Conservation (phyloP, 2,329 filamentous ascomycete species). For the Aspergillus clavatus region DNA sequence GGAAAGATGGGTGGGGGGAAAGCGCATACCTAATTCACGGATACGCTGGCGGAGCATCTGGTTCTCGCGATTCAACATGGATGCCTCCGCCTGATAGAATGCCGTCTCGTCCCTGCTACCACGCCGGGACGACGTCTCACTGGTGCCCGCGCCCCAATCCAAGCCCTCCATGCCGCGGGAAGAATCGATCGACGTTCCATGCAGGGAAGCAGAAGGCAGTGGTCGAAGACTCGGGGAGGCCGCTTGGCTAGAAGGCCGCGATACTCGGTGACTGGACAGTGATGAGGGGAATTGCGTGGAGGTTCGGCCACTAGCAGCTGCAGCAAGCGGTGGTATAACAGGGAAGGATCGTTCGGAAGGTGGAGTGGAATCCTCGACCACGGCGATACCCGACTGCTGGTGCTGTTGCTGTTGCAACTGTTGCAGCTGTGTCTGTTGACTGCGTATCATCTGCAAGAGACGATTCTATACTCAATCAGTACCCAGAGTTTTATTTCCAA, state of each 20-base stretch:
- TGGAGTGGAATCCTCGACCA: conserved; percentile 43
- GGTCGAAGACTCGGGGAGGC: conserved; percentile 37
- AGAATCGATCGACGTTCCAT: conserved; percentile 12
- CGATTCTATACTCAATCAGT: conserved; percentile 37
- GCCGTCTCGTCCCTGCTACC: conserved; percentile 44
- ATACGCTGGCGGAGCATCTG: conserved; percentile 46
- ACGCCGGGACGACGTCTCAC: conserved; percentile 29
- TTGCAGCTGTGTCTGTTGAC: conserved; percentile 44
- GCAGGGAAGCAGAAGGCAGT: conserved; percentile 5
- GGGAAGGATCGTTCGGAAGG: conserved; percentile 43
- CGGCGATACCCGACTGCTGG: conserved; percentile 28
- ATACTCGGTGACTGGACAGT: conserved; percentile 32
- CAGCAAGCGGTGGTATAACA: conserved; percentile 24
- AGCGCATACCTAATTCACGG: conserved; percentile 40
- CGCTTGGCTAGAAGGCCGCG: conserved; percentile 33
- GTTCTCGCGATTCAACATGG: conserved; percentile 45
- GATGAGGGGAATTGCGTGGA: conserved; percentile 30
- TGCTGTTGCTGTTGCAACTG: conserved; percentile 35
- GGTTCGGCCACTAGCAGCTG: conserved; percentile 26
- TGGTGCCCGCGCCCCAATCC: conserved; percentile 24
- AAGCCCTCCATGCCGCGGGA: conserved; percentile 20
- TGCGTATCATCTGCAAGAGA: conserved; percentile 47
- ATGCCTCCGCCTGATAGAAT: conserved; percentile 46
- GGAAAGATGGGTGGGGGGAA: not conserved
- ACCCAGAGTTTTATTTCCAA: conserved; percentile 6